Base-by-base conservation (phyloP, 2,329 filamentous ascomycete genomes). In the Cadophora sp. region DNA sequence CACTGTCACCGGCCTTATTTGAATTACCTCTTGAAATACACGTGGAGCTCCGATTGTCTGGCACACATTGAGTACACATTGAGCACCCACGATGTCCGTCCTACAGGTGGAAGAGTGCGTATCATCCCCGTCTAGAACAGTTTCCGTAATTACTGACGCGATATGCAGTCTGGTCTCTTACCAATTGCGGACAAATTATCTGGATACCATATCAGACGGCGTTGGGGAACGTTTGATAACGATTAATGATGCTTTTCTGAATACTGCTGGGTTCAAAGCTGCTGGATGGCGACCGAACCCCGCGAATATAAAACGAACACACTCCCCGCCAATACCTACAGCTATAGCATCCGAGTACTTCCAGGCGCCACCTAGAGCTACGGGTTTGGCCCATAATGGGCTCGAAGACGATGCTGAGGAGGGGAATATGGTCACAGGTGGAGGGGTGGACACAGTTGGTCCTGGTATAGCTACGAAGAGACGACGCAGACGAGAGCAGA, bases 291-390 rank as follows among this genome's bases (percentile, higher is more conserved):
- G 88, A 51, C 83, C 89, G 59, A 92, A 91, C 75, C 87, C 89
- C 11, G 86, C 89, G 20, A 89, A 93, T 71, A 88, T 91, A 78
- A 94, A 94, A 79, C 89, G 92, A 73, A 94, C 91, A 56, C 91
- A 96, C 78, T 96, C 92, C 2, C 93, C 92, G 22, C 92, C 92
- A 1, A 96, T 96, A 65, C 92, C 92, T 11, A 94, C 92, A 4
- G 91, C 91, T 16, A 87, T 94, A 68, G 90, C 91, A 36, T 92
- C 91, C 56, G 92, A 96, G 76, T 96, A 96, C 80, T 96, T 96
- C 76, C 91, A 93, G 83, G 86, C 91, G 0, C 88, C 89, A 13
- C 87, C 82, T 59, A 78, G 88, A 13, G 85, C 85, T 48, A 82
- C 84, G 24, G 88, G 87, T 1, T 78, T 91, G 45, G 80, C 81